These are phyloP conservation scores for Xylaria cubensis DNA, from an alignment of 495 filamentous ascomycete genomes.

Conservation along the genomic window DNA sequence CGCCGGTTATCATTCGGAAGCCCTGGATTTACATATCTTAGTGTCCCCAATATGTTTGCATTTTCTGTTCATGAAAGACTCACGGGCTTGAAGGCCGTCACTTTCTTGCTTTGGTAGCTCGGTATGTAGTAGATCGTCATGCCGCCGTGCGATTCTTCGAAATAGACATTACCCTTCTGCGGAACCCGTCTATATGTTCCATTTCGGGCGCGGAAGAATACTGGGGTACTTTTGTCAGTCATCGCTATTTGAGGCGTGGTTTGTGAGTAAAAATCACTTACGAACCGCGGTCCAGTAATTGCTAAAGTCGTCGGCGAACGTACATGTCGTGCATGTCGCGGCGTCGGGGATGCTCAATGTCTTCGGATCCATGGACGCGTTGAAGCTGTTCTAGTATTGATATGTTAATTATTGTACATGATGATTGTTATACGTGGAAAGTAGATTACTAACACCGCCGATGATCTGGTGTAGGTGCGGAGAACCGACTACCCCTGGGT, in stretches of 20 bases:
- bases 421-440: too few species aligned
- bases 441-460: conserved; percentile 44
- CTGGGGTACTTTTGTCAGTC: too few species aligned
- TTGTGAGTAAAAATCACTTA: too few species aligned
- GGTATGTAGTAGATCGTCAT: conserved; percentile 51
- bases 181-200: conserved; percentile 42
- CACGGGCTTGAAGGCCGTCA: conserved; percentile 46
- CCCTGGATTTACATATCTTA: conserved; percentile 30
- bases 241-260: too few species aligned
- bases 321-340: conserved; percentile 44
- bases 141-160: conserved; percentile 45
- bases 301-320: conserved; percentile 47
- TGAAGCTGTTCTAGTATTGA: conserved; percentile 40
- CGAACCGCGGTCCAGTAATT: conserved; percentile 48
- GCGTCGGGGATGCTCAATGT: conserved; percentile 33
- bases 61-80: conserved; percentile 2
- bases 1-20: conserved; percentile 41
- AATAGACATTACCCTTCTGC: conserved; percentile 45
- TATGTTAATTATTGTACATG: neutral
- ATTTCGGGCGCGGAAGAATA: conserved; percentile 45
- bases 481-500: conserved; percentile 43
- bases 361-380: conserved; percentile 43
- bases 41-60: too few species aligned
- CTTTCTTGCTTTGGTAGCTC: conserved; percentile 41
- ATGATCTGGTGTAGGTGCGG: conserved; percentile 46